A percentile compares a stretch with the other conserved stretches of the same genome.
phyloP scores from a whole-genome alignment of 805 yeast genomes.

The Teunomyces gatunensis region DNA sequence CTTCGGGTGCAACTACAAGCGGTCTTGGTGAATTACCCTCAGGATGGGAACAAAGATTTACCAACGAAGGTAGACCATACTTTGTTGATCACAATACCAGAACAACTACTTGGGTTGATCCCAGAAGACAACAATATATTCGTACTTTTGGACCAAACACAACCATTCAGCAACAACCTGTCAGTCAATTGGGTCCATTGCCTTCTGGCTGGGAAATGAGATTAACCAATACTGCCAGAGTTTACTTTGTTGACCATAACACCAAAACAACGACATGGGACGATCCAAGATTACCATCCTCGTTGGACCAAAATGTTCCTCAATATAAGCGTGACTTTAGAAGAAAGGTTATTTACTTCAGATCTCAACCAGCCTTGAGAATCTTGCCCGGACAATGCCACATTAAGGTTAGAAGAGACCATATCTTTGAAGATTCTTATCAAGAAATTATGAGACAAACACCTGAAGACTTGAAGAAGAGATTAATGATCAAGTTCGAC shows the following conservation, averaged over 20 bases:
- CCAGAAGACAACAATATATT: constrained; percentile 97
- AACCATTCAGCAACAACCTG: constrained; percentile 96
- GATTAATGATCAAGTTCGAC: constrained; percentile 96
- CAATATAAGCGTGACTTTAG: constrained; percentile 99
- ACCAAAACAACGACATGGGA: constrained; percentile 99
- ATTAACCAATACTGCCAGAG: constrained; percentile 96
- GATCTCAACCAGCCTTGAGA: constrained; percentile 97
- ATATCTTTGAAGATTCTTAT: constrained; percentile 94
- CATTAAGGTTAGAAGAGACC: constrained; percentile 94
- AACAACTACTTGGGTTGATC: constrained; percentile 99
- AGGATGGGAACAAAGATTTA: constrained; percentile 98
- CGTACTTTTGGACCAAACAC: constrained; percentile 90
- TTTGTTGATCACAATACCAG: constrained; percentile 99
- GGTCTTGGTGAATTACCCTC: constrained; percentile 96
- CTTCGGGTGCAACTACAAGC: constrained; percentile 86
- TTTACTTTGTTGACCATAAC: constrained; percentile 97
- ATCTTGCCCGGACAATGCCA: constrained; percentile 98
- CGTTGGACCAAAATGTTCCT: constrained; percentile 96
- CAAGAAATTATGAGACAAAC: constrained; percentile 99
- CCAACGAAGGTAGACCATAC: constrained; percentile 97
- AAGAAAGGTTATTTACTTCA: constrained; percentile 93
- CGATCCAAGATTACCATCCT: constrained; percentile 97
- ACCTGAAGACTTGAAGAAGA: constrained; percentile 95
- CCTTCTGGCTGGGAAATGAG: constrained; percentile 99
- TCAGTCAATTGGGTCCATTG: constrained; percentile 93